These are phyloP conservation scores for Pleurotus sapidus DNA, from an alignment of 768 basidiomycete species.

Conservation along the genomic window DNA sequence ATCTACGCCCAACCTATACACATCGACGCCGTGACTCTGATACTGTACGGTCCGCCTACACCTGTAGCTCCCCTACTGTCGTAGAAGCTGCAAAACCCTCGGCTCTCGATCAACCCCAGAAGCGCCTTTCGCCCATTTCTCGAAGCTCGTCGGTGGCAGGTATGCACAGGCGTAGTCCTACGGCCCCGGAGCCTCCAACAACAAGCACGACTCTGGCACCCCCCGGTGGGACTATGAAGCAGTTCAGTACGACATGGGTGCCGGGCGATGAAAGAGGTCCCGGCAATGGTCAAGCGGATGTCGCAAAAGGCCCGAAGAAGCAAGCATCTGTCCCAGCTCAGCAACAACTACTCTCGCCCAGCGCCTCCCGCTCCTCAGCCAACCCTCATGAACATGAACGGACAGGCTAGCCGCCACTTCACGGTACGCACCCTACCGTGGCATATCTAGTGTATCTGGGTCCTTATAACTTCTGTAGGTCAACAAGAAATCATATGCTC, in stretches of 20 bases:
- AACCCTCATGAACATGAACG: constrained; percentile 18
- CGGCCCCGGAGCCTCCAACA: constrained; percentile 59
- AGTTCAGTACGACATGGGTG: constrained; percentile 42
- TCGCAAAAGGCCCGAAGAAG: constrained; percentile 11
- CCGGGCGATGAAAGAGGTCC: constrained; percentile 39
- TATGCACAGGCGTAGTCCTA: constrained; percentile 67
- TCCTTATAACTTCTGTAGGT: constrained; percentile 37
- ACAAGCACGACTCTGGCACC: constrained; percentile 31
- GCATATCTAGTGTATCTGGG: neutral
- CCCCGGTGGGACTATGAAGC: constrained; percentile 10
- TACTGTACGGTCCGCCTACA: constrained; percentile 54
- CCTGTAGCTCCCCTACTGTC: constrained; percentile 52
- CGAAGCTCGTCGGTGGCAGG: constrained; percentile 25
- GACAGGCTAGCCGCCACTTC: constrained; percentile 38
- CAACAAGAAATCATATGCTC: constrained; percentile 80
- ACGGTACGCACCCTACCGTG: constrained; percentile 26
- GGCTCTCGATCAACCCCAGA: constrained; percentile 15
- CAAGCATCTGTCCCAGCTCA: constrained; percentile 23
- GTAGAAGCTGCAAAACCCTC: constrained; percentile 30
- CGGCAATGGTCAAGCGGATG: constrained; percentile 19
- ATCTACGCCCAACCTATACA: constrained; percentile 25
- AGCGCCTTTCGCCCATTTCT: constrained; percentile 30
- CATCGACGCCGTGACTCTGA: constrained; percentile 78
- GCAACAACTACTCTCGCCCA: constrained; percentile 28
- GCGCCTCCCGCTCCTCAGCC: constrained; percentile 30